phyloP scores from a whole-genome alignment of 1,284 basidiomycete species.

The Puccinia polysora region DNA sequence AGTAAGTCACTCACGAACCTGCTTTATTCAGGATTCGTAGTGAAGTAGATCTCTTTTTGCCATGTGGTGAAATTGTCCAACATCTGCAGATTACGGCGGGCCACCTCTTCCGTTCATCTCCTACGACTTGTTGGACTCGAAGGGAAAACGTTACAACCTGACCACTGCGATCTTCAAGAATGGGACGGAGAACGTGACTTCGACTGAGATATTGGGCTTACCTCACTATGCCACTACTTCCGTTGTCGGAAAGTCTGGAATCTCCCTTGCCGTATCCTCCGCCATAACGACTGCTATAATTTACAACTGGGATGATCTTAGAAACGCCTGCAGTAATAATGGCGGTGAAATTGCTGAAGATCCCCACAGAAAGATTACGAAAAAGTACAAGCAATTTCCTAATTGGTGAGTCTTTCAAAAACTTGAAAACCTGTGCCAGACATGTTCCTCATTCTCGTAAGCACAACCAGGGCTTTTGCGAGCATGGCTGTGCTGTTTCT shows the following conservation, averaged over 20 bases:
- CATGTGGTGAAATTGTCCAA: neutral
- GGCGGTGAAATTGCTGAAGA: neutral
- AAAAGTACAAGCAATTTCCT: conserved; percentile 23
- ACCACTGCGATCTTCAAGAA: conserved; percentile 12
- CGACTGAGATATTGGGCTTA: conserved; percentile 22
- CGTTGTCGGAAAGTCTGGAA: conserved; percentile 15
- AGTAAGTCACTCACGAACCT: conserved; percentile 1
- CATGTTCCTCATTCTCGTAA: no score
- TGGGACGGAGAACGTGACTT: conserved; percentile 19
- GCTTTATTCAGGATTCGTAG: neutral
- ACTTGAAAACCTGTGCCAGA: no score
- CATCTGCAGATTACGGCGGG: conserved; percentile 3
- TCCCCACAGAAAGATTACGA: conserved; percentile 21
- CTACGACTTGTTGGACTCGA: conserved; percentile 20
- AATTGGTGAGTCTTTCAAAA: conserved; percentile 22
- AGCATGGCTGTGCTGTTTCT: conserved; percentile 2
- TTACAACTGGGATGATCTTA: conserved; percentile 21
- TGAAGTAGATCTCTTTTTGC: neutral
- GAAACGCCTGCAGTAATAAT: neutral
- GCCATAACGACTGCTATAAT: conserved; percentile 21
- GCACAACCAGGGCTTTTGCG: conserved; percentile 26
- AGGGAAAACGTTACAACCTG: conserved; percentile 24
- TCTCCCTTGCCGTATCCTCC: conserved; percentile 26
- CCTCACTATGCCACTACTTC: conserved; percentile 10
- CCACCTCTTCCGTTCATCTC: conserved; percentile 38